Conservation (phyloP, 306 rosid genomes). For the Abrus precatorius region DNA sequence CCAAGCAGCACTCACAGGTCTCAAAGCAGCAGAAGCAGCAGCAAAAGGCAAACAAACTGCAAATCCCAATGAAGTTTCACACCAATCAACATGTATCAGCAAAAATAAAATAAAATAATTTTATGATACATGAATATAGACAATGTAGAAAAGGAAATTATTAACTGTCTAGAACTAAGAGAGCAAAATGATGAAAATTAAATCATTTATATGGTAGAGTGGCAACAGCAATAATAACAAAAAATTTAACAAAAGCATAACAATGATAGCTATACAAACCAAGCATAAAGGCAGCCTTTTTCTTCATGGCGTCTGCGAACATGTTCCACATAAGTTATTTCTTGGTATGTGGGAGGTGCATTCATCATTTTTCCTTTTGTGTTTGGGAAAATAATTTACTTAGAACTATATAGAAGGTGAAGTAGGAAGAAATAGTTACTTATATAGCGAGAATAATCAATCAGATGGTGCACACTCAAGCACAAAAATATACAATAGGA, state of each 20-base stretch:
- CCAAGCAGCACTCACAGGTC: constrained; percentile 51
- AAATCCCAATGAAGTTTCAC: constrained; percentile 16
- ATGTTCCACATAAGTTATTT: constrained; percentile 44
- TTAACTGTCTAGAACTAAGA: constrained; percentile 34
- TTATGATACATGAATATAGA: neutral
- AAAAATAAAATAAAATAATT: neutral
- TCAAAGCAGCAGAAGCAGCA: constrained; percentile 54
- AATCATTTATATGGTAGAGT: constrained; percentile 32
- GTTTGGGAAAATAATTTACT: neutral
- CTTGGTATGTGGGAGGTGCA: constrained; percentile 42
- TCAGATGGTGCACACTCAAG: neutral
- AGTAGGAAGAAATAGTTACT: neutral
- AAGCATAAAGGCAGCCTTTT: constrained; percentile 54
- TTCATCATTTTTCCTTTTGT: constrained; percentile 13
- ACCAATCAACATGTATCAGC: constrained; percentile 5
- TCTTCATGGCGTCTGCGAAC: constrained; percentile 51
- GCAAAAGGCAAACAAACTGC: constrained; percentile 44
- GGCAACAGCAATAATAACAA: constrained; percentile 39
- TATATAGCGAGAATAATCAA: neutral
- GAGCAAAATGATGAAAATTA: constrained; percentile 43
- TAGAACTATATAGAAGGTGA: neutral
- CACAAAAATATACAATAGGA: neutral
- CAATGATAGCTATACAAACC: constrained; percentile 44
- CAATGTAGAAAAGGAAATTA: constrained; percentile 32
- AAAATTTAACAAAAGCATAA: constrained; percentile 15